Evolutionary conservation across 495 filamentous ascomycete species (phyloP).

Genomic region (Lindgomyces ingoldianus): DNA sequence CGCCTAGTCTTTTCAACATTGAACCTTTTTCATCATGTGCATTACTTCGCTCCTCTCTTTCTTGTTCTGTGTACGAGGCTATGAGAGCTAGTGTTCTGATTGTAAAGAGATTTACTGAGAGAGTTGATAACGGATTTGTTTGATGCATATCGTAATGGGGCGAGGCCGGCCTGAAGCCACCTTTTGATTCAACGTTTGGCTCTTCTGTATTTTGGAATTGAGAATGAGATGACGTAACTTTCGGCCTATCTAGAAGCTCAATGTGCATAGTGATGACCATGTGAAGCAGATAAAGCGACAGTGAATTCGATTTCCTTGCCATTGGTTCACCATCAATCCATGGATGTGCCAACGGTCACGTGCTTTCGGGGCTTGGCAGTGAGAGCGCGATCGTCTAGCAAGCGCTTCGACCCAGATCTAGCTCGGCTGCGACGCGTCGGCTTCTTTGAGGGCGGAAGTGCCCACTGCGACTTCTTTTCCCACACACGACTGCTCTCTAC

Average conservation of each 20-base stretch:
- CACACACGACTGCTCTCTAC: not conserved
- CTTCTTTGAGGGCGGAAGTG: slow-evolving; percentile 7
- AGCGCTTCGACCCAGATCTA: not conserved
- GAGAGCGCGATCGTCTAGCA: not conserved
- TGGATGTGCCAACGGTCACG: too few species aligned
- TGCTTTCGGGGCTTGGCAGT: too few species aligned
- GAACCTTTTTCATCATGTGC: not conserved
- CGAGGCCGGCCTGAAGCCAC: too few species aligned
- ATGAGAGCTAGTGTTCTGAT: not conserved
- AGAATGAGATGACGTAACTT: too few species aligned
- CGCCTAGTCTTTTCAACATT: not conserved
- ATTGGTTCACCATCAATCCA: too few species aligned
- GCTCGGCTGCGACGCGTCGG: slow-evolving; percentile 9
- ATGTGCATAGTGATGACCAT: too few species aligned
- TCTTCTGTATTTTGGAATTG: too few species aligned
- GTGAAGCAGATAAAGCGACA: too few species aligned
- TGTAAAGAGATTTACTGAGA: not conserved
- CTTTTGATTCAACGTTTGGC: too few species aligned
- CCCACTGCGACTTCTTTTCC: not conserved
- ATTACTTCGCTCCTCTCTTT: not conserved
- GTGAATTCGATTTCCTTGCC: too few species aligned
- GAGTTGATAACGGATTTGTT: not conserved
- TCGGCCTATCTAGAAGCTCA: too few species aligned
- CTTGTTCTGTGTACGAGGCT: not conserved
- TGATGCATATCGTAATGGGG: not conserved